Conservation (phyloP, 2,329 filamentous ascomycete genomes). For the Plectosphaerella sp. region DNA sequence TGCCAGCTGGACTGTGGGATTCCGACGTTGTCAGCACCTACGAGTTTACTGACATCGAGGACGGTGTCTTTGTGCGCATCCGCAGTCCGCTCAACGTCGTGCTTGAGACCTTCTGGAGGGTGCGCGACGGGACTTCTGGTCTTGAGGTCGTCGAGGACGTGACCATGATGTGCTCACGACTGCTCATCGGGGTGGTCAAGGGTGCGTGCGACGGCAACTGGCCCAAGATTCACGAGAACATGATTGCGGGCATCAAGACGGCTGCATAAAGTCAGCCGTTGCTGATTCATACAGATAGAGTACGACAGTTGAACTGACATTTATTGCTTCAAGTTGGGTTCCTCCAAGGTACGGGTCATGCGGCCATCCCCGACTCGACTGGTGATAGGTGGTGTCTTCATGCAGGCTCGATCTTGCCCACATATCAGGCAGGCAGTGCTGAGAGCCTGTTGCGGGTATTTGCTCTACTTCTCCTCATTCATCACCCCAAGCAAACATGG, state of each 20-base stretch:
- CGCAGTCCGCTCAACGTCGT: constrained; percentile 44
- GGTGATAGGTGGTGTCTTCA: no score
- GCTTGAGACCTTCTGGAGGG: constrained; percentile 49
- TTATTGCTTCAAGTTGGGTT: no score
- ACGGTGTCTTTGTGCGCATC: constrained; percentile 47
- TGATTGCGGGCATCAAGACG: constrained; percentile 16
- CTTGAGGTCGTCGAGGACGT: constrained; percentile 45
- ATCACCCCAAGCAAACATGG: no score
- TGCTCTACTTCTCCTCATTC: no score
- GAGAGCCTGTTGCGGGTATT: no score
- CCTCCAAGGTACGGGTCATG: no score
- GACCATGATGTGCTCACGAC: constrained; percentile 43
- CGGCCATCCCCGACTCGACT: no score
- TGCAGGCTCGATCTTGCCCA: no score
- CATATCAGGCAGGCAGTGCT: no score
- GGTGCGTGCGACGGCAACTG: constrained; percentile 46
- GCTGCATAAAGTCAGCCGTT: no score
- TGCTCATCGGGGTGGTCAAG: constrained; percentile 45
- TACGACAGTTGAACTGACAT: no score
- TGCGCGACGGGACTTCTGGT: constrained; percentile 17
- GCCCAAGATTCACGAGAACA: constrained; percentile 44
- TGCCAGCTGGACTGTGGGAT: constrained; percentile 53
- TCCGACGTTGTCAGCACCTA: constrained; percentile 48
- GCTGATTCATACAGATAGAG: background rate
- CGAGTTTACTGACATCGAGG: constrained; percentile 46